Evolutionary conservation across 176 grass and related monocot species (phyloP).

Genomic region (Alopecurus myosuroides): DNA sequence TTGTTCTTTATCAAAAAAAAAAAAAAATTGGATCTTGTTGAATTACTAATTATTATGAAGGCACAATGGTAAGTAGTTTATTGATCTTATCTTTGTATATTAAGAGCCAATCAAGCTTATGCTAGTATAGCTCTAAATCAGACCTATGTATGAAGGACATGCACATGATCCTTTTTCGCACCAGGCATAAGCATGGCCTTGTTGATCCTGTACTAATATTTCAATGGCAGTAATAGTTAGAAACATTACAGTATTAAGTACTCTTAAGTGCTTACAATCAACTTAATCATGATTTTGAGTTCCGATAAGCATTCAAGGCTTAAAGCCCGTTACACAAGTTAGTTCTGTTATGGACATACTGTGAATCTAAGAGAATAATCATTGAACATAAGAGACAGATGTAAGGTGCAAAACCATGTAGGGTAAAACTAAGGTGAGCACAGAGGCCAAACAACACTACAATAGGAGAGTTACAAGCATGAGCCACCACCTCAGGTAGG

Average conservation of each 20-base stretch:
- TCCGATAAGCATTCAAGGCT: not conserved
- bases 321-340: not conserved
- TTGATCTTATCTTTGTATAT: not conserved
- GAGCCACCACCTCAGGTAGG: not conserved
- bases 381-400: not conserved
- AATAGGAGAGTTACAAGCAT: not conserved
- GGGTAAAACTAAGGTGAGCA: not conserved
- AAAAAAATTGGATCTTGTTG: no score
- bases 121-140: no score
- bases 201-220: not conserved
- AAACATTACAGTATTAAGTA: no score
- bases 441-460: not conserved
- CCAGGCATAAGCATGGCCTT: not conserved
- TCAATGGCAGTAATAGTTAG: not conserved
- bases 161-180: not conserved
- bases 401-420: not conserved
- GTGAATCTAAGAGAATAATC: not conserved
- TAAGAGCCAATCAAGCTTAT: not conserved
- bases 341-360: not conserved
- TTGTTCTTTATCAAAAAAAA: no score
- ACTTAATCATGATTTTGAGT: not conserved
- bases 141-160: not conserved
- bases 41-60: not conserved
- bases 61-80: not conserved
- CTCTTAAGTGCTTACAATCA: no score